Evolutionary conservation across 2,329 filamentous ascomycete species (phyloP), one percentile per base, ranked within the genome.

Genomic region (Colletotrichum sublineola): DNA sequence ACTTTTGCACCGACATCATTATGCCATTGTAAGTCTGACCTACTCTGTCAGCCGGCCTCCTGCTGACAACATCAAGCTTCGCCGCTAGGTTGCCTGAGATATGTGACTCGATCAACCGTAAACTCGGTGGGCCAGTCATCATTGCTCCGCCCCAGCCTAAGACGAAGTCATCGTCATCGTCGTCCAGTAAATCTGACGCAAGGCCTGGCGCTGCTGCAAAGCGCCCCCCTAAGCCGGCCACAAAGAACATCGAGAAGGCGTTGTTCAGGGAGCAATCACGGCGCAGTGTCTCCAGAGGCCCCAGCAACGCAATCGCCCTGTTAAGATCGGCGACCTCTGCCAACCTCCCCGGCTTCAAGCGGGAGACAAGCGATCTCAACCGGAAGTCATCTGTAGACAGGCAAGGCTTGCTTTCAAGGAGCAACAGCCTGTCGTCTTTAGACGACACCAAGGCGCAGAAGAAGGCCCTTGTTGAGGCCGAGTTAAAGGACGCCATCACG

Each of bases 1-100:
- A 93, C 78, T 96, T 96, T 78, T 96, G 93, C 77, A 86, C 93
- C 20, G 93, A 96, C 78, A 92, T 96, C 52, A 90, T 96, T 76
- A 84, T 94, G 56, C 93, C 94, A 44, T 96, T 96, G 89, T 92
- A 84, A 86, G 90, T 81, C 9, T 40, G 44, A 7, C 11, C 12
- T 31, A 5, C 60, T 33, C 15, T 24, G 24, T 24, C 9, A 5
- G 14, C 18, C 14, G n/a, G 18, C 72, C 29, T 3, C 36, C 40
- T 56, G 57, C 84, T 88, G 75, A 88, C 71, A 61, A 46, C 12
- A 2, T 38, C 44, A 73, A 92, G 90, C 82, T 96, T 94, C 79
- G 91, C 92, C 44, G 89, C 93, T 18, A 91, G 93, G 44, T 84
- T 95, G n/a, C 93, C 93, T 1, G 89, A 92, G 46, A 84, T 91